These are phyloP conservation scores for Penicillium sumatraense DNA, from an alignment of 2,329 filamentous ascomycete genomes.

Conservation along the genomic window DNA sequence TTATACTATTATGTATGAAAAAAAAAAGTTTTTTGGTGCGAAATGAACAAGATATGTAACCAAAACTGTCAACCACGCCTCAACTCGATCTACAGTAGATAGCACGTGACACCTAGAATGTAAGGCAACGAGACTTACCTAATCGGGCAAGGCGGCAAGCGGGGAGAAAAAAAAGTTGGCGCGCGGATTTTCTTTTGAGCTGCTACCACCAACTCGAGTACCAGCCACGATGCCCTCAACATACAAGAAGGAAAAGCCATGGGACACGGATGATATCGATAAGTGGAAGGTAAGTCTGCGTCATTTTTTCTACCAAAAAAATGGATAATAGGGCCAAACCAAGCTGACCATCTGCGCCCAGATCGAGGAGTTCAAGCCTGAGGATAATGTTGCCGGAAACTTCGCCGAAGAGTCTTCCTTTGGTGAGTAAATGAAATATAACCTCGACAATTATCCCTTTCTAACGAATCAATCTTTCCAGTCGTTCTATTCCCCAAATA, in stretches of 20 bases:
- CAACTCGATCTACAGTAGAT: constrained; percentile 1
- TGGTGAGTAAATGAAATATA: too few relatives aligned
- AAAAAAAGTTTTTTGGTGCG: too few relatives aligned
- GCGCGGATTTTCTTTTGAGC: constrained; percentile 29
- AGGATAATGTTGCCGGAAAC: constrained; percentile 82
- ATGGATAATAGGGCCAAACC: constrained; percentile 3
- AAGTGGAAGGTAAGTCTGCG: constrained; percentile 89
- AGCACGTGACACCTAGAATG: neutral
- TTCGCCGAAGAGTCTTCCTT: constrained; percentile 96
- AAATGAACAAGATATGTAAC: neutral
- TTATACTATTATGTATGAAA: too few relatives aligned
- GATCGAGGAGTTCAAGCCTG: constrained; percentile 81
- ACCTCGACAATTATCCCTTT: too few relatives aligned
- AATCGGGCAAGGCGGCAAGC: constrained; percentile 27
- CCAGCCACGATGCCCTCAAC: constrained; percentile 75
- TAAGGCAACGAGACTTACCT: constrained; percentile 6
- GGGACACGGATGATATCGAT: constrained; percentile 96
- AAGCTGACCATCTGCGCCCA: constrained; percentile 34
- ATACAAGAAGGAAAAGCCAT: constrained; percentile 86
- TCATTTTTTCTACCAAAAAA: neutral
- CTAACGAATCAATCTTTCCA: too few relatives aligned
- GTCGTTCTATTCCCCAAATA: constrained; percentile 83
- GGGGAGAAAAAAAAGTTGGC: constrained; percentile 33
- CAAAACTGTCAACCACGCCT: neutral
- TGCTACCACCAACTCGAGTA: constrained; percentile 16